Evolutionary conservation across 2,329 filamentous ascomycete genomes (phyloP), one percentile per base, ranked within the genome.

Genomic region (Penicillium janthinellum): DNA sequence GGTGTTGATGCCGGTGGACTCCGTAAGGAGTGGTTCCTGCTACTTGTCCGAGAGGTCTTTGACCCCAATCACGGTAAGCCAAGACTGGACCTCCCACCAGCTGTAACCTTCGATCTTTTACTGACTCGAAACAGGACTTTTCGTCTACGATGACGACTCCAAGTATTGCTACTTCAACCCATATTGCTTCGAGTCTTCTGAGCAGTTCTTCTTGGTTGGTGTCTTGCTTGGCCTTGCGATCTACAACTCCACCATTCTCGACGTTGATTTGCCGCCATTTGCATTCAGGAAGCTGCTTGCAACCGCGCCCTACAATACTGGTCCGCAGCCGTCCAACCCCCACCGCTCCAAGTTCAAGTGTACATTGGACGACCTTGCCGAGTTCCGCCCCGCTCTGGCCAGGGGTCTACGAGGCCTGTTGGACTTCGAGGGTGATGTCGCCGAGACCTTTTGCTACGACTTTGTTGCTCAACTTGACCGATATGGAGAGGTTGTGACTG

Each of bases 151-250:
- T 63, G 91, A 96, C 54, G 92, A 96, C 69, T 96, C 92, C 3
- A 86, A 86, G 49, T 92, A 90, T 71, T 96, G 93, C 77, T 97
- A 96, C 75, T 97, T 97, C 79, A 96, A 96, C 72, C 90, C 92
- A 0, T 86, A 89, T 71, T 91, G 90, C 15, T 92, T 96, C 67
- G 93, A 96, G 73, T 93, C 91, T 0, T 93, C 91, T 0, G 92
- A 96, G 70, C 92, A 96, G 66, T 97, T 91, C 75, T 96, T 95
- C 72, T 83, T 96, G 22, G 90, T 97, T 31, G 93, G 93, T 0
- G 91, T 95, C 12, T 83, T 96, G 7, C 83, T 97, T 56, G 93
- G 93, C 0, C 81, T 97, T 59, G 93, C 93, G 14, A 96, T 97
- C 62, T 96, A 96, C 78, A 96, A 97, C 75, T 96, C 91, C 2